Conservation (phyloP, 768 basidiomycete species). For the Boletus speciosus region DNA sequence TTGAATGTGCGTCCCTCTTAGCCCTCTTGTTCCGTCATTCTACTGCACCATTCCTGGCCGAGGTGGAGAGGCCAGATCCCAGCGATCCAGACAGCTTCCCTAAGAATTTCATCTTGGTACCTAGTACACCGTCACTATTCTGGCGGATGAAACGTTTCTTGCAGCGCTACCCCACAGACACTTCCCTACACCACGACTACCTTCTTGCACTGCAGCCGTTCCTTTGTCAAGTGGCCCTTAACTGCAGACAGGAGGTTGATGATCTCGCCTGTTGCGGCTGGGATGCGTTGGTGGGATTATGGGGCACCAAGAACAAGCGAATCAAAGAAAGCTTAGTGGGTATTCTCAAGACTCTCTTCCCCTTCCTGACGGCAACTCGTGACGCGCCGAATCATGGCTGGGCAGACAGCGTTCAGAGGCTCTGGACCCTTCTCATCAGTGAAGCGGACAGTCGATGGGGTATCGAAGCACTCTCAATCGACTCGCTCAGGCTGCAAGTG, state of each 20-base stretch:
- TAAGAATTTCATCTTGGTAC: slow-evolving; percentile 22
- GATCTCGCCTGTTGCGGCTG: slow-evolving; percentile 62
- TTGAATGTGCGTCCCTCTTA: slow-evolving; percentile 68
- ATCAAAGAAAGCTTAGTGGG: slow-evolving; percentile 78
- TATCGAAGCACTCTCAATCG: slow-evolving; percentile 60
- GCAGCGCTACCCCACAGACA: slow-evolving; percentile 61
- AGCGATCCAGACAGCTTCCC: slow-evolving; percentile 29
- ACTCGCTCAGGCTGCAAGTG: slow-evolving; percentile 56
- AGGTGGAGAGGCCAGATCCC: slow-evolving; percentile 28
- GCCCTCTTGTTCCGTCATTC: slow-evolving; percentile 56
- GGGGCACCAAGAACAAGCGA: slow-evolving; percentile 73
- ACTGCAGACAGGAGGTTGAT: slow-evolving; percentile 56
- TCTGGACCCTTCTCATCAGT: slow-evolving; percentile 54
- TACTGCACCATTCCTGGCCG: slow-evolving; percentile 53
- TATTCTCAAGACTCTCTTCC: slow-evolving; percentile 69
- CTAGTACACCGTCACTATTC: slow-evolving; percentile 48
- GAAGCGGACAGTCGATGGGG: slow-evolving; percentile 67
- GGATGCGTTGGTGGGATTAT: slow-evolving; percentile 62
- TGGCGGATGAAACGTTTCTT: slow-evolving; percentile 61
- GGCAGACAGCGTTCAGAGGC: slow-evolving; percentile 45
- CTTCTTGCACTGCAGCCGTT: slow-evolving; percentile 64
- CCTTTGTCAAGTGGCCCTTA: slow-evolving; percentile 75
- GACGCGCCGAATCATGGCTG: slow-evolving; percentile 36
- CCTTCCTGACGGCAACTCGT: slow-evolving; percentile 53
- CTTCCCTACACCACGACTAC: slow-evolving; percentile 75